Evolutionary conservation across 352 stramenopile genomes (phyloP).

Genomic region (Phytopythium aichiense): DNA sequence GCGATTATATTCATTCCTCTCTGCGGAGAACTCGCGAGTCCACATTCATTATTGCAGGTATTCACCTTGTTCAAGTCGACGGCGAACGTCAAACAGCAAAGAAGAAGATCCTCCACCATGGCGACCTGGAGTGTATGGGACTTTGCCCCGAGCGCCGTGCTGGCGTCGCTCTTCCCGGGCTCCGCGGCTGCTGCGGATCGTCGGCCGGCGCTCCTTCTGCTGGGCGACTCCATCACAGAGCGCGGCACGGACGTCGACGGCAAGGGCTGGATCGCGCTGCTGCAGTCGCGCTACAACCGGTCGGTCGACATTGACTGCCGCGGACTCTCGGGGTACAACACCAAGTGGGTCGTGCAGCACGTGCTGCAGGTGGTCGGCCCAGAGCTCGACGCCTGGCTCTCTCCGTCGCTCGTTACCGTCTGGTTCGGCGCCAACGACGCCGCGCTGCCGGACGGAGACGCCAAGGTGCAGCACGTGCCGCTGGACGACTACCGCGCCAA

Average conservation of each 20-base stretch:
- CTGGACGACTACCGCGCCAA: constrained; percentile 44
- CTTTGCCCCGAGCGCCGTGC: too few species aligned
- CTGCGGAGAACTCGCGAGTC: too few species aligned
- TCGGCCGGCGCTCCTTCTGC: constrained; percentile 28
- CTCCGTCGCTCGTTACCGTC: constrained; percentile 41
- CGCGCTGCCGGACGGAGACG: constrained; percentile 19
- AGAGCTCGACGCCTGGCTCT: constrained; percentile 16
- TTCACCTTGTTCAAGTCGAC: too few species aligned
- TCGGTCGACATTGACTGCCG: constrained; percentile 38
- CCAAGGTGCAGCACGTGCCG: constrained; percentile 38
- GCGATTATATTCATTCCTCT: too few species aligned
- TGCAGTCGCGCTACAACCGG: constrained; percentile 45
- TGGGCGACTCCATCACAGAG: constrained; percentile 54
- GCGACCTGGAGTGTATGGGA: too few species aligned
- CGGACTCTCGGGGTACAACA: constrained; percentile 48
- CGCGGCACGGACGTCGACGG: constrained; percentile 21
- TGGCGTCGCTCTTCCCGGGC: too few species aligned
- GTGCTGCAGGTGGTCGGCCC: constrained; percentile 28
- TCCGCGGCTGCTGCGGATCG: too few species aligned
- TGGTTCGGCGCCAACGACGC: constrained; percentile 73
- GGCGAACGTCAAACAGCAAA: too few species aligned
- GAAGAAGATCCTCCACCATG: too few species aligned
- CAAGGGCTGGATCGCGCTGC: constrained; percentile 30
- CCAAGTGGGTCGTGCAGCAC: constrained; percentile 41
- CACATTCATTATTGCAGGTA: too few species aligned